Conservation (phyloP, 257 asterid genomes). For the Solanum rostratum region DNA sequence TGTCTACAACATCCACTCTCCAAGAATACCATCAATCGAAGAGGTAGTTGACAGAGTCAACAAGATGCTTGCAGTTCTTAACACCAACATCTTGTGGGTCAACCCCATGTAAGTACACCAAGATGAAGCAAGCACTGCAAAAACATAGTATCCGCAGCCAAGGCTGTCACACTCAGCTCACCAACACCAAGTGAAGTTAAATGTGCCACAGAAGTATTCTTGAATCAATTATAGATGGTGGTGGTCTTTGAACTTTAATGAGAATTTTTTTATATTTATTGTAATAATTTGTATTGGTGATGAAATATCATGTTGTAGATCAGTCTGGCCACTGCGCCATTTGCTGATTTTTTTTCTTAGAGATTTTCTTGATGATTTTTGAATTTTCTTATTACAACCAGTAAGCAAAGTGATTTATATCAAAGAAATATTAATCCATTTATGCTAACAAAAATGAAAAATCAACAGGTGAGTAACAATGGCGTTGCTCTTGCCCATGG, state of each 20-base stretch:
- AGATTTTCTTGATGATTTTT: background rate
- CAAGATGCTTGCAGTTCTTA: conserved; percentile 95
- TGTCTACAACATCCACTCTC: conserved; percentile 90
- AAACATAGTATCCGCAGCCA: conserved; percentile 77
- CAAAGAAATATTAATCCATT: background rate
- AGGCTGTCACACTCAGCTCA: conserved; percentile 38
- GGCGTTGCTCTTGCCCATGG: too few species aligned
- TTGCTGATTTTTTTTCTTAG: background rate
- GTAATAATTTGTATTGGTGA: background rate
- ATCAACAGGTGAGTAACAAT: too few species aligned
- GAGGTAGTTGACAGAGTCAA: conserved; percentile 78
- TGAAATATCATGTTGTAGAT: background rate
- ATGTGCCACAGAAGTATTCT: background rate
- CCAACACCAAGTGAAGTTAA: background rate
- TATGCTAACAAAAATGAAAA: background rate
- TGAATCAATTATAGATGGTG: background rate
- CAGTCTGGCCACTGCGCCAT: background rate
- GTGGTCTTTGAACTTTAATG: background rate
- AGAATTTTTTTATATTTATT: background rate
- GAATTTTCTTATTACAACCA: background rate
- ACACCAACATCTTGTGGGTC: conserved; percentile 90
- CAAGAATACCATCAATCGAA: conserved; percentile 76
- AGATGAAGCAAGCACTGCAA: conserved; percentile 85
- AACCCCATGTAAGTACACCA: conserved; percentile 80
- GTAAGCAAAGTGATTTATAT: background rate